These are phyloP conservation scores for Xylaria sp. DNA, from an alignment of 2,329 filamentous ascomycete genomes.

Conservation along the genomic window DNA sequence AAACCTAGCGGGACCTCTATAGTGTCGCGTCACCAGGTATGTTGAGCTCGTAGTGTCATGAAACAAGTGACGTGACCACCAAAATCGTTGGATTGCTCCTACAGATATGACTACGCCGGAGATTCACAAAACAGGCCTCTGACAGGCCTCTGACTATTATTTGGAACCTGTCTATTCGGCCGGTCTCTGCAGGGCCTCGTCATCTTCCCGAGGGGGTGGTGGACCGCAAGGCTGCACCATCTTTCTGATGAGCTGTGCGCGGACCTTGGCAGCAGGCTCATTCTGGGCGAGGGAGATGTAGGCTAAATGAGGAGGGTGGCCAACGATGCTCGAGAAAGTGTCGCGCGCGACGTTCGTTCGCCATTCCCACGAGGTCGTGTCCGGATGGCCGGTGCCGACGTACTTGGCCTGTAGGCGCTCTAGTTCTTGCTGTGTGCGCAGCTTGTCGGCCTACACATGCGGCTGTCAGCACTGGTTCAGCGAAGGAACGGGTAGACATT, in stretches of 20 bases:
- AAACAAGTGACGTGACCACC: neutral
- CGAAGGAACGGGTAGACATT: neutral
- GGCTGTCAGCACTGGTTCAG: conserved; percentile 6
- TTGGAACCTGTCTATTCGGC: conserved; percentile 1
- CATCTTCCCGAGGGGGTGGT: conserved; percentile 59
- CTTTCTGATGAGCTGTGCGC: conserved; percentile 79
- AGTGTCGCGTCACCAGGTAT: neutral
- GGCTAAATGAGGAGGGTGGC: conserved; percentile 83
- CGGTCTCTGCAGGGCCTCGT: conserved; percentile 34
- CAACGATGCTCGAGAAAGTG: conserved; percentile 84
- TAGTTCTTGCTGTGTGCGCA: conserved; percentile 95
- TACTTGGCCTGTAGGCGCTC: conserved; percentile 95
- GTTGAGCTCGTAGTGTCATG: neutral
- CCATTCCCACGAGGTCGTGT: conserved; percentile 98
- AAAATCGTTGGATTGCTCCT: no score
- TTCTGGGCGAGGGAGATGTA: conserved; percentile 92
- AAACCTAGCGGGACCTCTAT: neutral
- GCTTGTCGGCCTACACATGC: conserved; percentile 79
- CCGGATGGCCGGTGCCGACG: conserved; percentile 92
- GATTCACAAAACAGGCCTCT: no score
- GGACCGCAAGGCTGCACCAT: conserved; percentile 67
- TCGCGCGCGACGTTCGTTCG: conserved; percentile 93
- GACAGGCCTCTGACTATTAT: no score
- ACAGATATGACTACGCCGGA: no score
- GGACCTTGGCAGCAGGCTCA: conserved; percentile 77